Evolutionary conservation across 1,139 yeast genomes (phyloP).

Genomic region (Candida pseudoviswanathii): DNA sequence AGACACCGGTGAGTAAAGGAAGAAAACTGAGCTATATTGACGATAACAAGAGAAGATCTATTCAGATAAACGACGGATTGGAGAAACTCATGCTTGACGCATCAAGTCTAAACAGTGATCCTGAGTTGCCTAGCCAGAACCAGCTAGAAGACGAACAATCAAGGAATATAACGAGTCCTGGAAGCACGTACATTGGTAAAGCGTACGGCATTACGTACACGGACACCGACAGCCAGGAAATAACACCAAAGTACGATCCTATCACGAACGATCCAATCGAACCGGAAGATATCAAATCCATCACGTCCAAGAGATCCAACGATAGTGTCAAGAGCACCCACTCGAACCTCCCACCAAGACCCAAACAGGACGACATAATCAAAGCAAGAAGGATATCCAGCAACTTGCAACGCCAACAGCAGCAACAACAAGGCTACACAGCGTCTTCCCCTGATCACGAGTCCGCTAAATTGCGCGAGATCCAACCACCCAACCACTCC

Average conservation of each 20-base stretch:
- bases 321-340: background rate
- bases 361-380: slow-evolving; percentile 31
- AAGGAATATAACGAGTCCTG: background rate
- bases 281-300: background rate
- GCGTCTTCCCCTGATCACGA: background rate
- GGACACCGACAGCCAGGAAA: slow-evolving; percentile 1
- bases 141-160: background rate
- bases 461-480: background rate
- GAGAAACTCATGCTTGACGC: slow-evolving; percentile 47
- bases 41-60: slow-evolving; percentile 21
- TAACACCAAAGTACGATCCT: slow-evolving; percentile 2
- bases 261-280: background rate
- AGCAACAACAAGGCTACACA: background rate
- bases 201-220: background rate
- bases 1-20: background rate
- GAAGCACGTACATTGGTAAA: background rate
- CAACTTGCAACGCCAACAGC: slow-evolving; percentile 9
- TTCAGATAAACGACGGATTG: slow-evolving; percentile 38
- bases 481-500: background rate
- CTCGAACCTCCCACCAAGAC: slow-evolving; percentile 38
- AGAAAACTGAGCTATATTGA: background rate
- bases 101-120: background rate
- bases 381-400: slow-evolving; percentile 36
- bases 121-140: background rate
- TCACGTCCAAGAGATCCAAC: background rate